Base-by-base conservation (phyloP, 805 yeast species). In the Myxozyma kluyveri region DNA sequence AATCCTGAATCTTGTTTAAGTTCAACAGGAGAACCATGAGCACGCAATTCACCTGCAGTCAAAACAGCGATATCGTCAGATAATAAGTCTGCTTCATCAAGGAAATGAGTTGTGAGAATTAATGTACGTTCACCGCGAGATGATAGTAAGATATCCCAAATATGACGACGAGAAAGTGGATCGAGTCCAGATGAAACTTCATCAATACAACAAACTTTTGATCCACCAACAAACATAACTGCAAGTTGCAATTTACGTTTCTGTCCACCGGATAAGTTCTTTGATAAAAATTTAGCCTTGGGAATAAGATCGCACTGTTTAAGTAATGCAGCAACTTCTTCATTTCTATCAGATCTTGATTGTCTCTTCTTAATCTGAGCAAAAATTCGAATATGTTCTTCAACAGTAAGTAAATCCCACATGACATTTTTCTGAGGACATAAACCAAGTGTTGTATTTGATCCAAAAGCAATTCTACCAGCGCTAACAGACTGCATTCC, bases 151-250 rank as follows among this genome's bases (percentile, higher is more conserved):
- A 68, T 68, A 41, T 68, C 69, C 72, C 72, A 68, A 27, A 68
- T 68, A 42, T 63, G 65, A 12, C 70, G 62, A 22, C 72, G 61
- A 31, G 69, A 64, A 7, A 68, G 39, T n/a, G 72, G 72, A 63
- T 68, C 72, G 26, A 68, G 51, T 0, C 72, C 72, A 14, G 72
- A 68, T n/a, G 71, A 67, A 10, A 67, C 72, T 45, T 68, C 72
- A 47, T 68, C 72, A 29, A 68, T 62, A 42, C 69, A 66, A 52
- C 72, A 68, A 1, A 68, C 61, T 39, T 62, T 57, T 24, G 68
- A 61, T 4, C 65, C 69, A n/a, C 72, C 72, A n/a, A 60, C 64
- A 57, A 68, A 62, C 67, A 65, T 66, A 38, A 67, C 59, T 3
- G 72, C 71, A 29, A 68, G 59, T 39, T 68, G 72, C 36, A 68